Percentiles rank a stretch among this genome's conserved stretches.
Conservation (phyloP, 2,329 filamentous ascomycete genomes). For the Plectosphaerella plurivora region DNA sequence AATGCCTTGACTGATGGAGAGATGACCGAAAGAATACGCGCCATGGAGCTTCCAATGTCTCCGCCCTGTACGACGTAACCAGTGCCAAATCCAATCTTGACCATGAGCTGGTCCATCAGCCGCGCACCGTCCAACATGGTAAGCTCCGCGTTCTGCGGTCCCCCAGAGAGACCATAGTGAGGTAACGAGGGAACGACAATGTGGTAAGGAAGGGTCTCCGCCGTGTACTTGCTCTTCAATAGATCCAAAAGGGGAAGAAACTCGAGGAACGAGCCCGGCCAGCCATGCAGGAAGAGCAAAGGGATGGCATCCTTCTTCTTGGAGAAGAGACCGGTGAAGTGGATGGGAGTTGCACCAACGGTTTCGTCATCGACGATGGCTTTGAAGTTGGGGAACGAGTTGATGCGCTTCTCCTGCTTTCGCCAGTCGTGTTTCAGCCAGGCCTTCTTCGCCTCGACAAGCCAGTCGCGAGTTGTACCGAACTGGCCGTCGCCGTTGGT, state of each 20-base stretch:
- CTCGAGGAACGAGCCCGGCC: slow-evolving; percentile 50
- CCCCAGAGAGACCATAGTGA: no score
- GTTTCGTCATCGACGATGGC: slow-evolving; percentile 28
- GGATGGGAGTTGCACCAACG: slow-evolving; percentile 2
- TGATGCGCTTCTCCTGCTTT: slow-evolving; percentile 29
- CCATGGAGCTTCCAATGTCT: no score
- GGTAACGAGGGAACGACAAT: no score
- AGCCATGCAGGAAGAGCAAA: slow-evolving; percentile 49
- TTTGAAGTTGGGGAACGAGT: slow-evolving; percentile 44
- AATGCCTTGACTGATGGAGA: no score
- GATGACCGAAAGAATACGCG: no score
- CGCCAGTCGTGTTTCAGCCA: slow-evolving; percentile 48
- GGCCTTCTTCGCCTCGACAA: slow-evolving; percentile 30
- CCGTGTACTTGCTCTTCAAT: slow-evolving; percentile 41
- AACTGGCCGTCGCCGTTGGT: no score
- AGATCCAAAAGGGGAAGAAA: slow-evolving; percentile 47
- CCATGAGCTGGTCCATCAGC: no score
- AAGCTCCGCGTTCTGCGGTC: no score
- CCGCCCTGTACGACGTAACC: no score
- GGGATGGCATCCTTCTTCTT: slow-evolving; percentile 43
- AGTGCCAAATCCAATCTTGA: no score
- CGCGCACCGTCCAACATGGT: no score
- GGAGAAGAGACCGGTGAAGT: slow-evolving; percentile 12
- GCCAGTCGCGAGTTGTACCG: slow-evolving; percentile 32
- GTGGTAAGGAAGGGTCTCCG: slow-evolving; percentile 28